Conservation (phyloP, 148 eudicot species). For the Diospyros kaki region DNA sequence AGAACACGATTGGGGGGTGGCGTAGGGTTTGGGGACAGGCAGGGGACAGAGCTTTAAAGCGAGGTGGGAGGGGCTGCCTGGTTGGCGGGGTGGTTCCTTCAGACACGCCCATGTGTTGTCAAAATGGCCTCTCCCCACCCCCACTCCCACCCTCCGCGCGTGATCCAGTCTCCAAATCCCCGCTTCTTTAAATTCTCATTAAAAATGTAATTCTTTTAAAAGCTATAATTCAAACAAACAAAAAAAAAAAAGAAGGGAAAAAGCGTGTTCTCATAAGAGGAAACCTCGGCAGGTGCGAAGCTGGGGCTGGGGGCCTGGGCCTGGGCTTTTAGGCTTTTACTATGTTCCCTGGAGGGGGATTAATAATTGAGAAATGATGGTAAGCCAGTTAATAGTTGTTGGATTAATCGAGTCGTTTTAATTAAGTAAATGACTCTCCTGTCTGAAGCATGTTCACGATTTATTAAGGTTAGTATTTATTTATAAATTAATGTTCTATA, state of each 20-base stretch:
- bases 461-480: too few relatives aligned
- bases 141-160: neutral
- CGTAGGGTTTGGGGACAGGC: conserved; percentile 7
- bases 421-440: too few relatives aligned
- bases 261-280: neutral
- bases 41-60: conserved; percentile 27
- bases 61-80: conserved; percentile 26
- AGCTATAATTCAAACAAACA: neutral
- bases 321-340: too few relatives aligned
- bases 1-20: neutral
- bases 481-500: too few relatives aligned
- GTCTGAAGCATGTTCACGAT: too few relatives aligned
- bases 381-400: too few relatives aligned
- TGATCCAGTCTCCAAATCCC: neutral
- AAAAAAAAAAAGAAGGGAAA: neutral
- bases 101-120: conserved; percentile 32
- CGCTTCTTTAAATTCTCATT: too few relatives aligned
- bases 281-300: too few relatives aligned
- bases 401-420: too few relatives aligned
- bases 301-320: too few relatives aligned
- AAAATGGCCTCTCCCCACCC: conserved; percentile 4
- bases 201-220: neutral
- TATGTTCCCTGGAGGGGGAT: too few relatives aligned
- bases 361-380: too few relatives aligned
- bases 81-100: conserved; percentile 31